Evolutionary conservation across 768 basidiomycete genomes (phyloP).

Genomic region (Trametes meyenii): DNA sequence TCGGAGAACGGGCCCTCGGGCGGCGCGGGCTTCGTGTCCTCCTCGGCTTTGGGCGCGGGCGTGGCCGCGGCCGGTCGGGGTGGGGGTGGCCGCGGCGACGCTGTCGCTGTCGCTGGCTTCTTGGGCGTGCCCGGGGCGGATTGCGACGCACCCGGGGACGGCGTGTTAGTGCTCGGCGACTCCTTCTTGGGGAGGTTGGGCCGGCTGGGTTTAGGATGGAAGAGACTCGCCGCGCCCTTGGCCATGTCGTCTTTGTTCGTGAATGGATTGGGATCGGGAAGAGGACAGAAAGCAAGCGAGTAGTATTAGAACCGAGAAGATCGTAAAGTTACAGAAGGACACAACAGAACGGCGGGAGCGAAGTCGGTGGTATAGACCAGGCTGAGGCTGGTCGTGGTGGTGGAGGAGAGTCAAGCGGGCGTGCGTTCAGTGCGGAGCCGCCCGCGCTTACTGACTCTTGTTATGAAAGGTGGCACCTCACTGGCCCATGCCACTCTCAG

Average conservation of each 20-base stretch:
- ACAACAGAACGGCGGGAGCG: conserved; percentile 5
- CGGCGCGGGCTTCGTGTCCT: conserved; percentile 46
- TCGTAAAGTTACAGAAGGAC: conserved; percentile 6
- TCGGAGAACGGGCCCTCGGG: conserved; percentile 74
- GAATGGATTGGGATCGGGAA: not conserved
- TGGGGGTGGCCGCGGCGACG: conserved; percentile 2
- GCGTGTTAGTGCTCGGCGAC: conserved; percentile 12
- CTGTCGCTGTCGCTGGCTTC: conserved; percentile 1
- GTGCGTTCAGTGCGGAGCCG: conserved; percentile 28
- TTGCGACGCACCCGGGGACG: conserved; percentile 20
- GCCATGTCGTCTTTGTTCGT: conserved; percentile 8
- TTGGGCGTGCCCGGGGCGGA: conserved; percentile 21
- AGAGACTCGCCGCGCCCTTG: conserved; percentile 40
- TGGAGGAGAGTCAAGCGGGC: conserved; percentile 42
- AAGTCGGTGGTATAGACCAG: conserved; percentile 6
- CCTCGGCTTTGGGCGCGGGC: conserved; percentile 43
- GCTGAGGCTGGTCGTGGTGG: conserved; percentile 40
- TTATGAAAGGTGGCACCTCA: conserved; percentile 1
- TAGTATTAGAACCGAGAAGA: not conserved
- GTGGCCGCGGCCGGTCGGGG: conserved; percentile 16
- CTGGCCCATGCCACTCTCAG: conserved; percentile 1
- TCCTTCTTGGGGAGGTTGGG: conserved; percentile 37
- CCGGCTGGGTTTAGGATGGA: conserved; percentile 67
- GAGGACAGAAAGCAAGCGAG: not conserved
- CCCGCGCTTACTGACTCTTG: conserved; percentile 15